Evolutionary conservation across 1,284 basidiomycete genomes (phyloP), one percentile per base, ranked within the genome.

Genomic region (Puccinia novopanici): DNA sequence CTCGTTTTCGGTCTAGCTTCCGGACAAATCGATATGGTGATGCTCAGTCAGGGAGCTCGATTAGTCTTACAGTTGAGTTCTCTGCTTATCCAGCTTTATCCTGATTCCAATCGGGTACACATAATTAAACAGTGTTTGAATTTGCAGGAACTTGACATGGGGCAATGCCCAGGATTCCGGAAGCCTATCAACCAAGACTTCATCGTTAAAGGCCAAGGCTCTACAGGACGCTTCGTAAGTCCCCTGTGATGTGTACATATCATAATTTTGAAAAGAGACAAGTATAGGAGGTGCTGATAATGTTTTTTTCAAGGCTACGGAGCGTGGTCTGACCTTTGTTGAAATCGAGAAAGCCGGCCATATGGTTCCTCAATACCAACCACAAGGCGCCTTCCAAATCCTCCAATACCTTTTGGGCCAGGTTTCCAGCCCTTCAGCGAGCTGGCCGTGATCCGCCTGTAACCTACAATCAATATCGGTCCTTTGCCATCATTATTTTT

Each of bases 121-220:
- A 22, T n/a, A 57, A 45, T 68, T 40, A 68, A 13, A 48, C 40
- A 3, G n/a, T 13, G 3, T 45, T 34, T 30, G 22, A 9, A 55
- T 50, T 42, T 13, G 13, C 24, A 79, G 76, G 71, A 85, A 85
- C 82, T 83, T 84, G 83, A 85, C 85, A 22, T 86, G 84, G 84
- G 81, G 82, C 10, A 83, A 83, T 8, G 40, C 75, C 37, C 84
- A 84, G 85, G 85, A 37, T 85, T 86, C 82, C 83, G 83, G 55
- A 70, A 71, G 2, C 80, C 77, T 15, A 82, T 83, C n/a, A 82
- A 70, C 15, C 76, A 81, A 3, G 78, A 67, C 37, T 76, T 83
- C 42, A 81, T 73, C 22, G 80, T 83, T 37, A 45, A 82, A 27
- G 82, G 82, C 27, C 80, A 81, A 61, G 72, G 67, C 22, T 45